Percentiles rank a stretch among this genome's conserved stretches.
phyloP scores from a whole-genome alignment of 768 basidiomycete genomes.

The Lyophyllum decastes region DNA sequence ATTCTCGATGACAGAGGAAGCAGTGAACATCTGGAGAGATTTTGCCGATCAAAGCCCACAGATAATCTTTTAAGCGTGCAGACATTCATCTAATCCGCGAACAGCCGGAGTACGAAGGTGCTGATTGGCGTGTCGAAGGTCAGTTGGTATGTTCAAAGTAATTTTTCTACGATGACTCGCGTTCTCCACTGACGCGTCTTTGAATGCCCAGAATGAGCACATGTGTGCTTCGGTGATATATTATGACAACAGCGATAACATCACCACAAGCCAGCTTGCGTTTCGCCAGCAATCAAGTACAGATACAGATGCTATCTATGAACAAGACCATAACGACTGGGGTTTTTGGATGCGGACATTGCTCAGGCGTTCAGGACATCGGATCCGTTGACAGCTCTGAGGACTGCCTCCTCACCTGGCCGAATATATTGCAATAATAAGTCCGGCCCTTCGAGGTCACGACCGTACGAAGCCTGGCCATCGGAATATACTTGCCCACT shows the following conservation, averaged over 20 bases:
- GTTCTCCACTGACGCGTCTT: background rate
- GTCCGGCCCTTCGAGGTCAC: slow-evolving; percentile 11
- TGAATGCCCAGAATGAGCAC: slow-evolving; percentile 14
- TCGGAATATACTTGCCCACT: slow-evolving; percentile 10
- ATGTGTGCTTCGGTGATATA: slow-evolving; percentile 20
- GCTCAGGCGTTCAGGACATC: background rate
- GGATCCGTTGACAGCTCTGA: slow-evolving; percentile 11
- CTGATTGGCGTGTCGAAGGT: slow-evolving; percentile 17
- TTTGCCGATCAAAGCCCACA: slow-evolving; percentile 7
- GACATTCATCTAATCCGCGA: slow-evolving; percentile 17
- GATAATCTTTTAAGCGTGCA: slow-evolving; percentile 15
- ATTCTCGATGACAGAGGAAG: too few relatives aligned
- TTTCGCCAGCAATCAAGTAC: slow-evolving; percentile 10
- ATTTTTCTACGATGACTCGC: background rate
- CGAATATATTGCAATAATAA: slow-evolving; percentile 15
- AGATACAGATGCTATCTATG: too few relatives aligned
- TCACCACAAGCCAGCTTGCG: slow-evolving; percentile 7
- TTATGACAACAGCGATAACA: slow-evolving; percentile 15
- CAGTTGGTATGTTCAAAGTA: slow-evolving; percentile 8
- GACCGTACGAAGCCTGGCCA: slow-evolving; percentile 12
- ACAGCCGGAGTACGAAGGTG: slow-evolving; percentile 13
- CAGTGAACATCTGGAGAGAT: slow-evolving; percentile 11
- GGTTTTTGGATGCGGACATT: slow-evolving; percentile 2
- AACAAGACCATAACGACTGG: slow-evolving; percentile 8
- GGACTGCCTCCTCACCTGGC: slow-evolving; percentile 14